Base-by-base conservation (phyloP, 2,329 filamentous ascomycete species). In the Chalaropsis thielavioides region DNA sequence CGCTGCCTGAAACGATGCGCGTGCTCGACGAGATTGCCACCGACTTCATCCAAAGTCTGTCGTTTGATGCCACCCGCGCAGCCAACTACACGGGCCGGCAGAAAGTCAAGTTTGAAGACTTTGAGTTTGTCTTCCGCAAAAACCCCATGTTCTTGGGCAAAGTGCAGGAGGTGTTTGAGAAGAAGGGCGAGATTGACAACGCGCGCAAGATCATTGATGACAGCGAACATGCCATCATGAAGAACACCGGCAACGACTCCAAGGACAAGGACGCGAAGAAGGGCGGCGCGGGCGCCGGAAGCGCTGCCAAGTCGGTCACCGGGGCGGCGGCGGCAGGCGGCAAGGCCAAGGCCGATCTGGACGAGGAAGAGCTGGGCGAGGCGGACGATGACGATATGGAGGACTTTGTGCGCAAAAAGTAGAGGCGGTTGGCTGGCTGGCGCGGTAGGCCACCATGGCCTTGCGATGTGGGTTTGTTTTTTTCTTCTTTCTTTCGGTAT, bases 71-170 rank as follows among this genome's bases (percentile, higher is more conserved):
- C 3, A 90, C 91, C 3, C 85, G 89, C 56, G 86, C 87, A 63
- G 94, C 94, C 0, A 86, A 89, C 74, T 90, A 95, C 75, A 86
- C 89, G 1, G 88, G 91, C 0, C 88, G 94, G 1, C 90, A 95
- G 71, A 99, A 99, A 77, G 91, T 99, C 76, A 99, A 99, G 75
- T 89, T 95, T 71, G 92, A 96, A 72, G 94, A 99, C 75, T 96
- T 99, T 77, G 91, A 95, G 72, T 99, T 95, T 75, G 90, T 91
- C 46, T 83, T 97, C 70, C 84, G 94, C 40, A 84, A 88, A 69
- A 95, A 97, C 72, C 86, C 89, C 8, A 80, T 83, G 67, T 95
- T 95, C 73, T 79, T 97, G 54, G 94, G 94, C 61, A 86, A 92
- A 71, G 91, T 97, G 64, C 85, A 90, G 73, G 91, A 96, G 77